Percentiles rank a stretch among this genome's conserved stretches.
Conservation (phyloP, 2,329 filamentous ascomycete genomes). For the Triangularia setosa region DNA sequence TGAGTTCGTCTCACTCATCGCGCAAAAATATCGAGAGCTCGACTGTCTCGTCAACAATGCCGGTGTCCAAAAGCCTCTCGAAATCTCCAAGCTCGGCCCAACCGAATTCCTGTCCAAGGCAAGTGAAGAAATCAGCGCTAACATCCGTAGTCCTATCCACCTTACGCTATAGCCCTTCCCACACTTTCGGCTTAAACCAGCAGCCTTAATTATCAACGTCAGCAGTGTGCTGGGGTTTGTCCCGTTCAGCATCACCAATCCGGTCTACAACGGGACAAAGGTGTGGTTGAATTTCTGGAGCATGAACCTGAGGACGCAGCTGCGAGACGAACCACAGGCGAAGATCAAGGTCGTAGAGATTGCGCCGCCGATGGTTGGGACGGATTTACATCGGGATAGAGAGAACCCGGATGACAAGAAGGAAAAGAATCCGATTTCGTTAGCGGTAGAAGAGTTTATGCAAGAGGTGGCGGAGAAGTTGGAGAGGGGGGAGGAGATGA, state of each 20-base stretch:
- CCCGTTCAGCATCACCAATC: constrained; percentile 51
- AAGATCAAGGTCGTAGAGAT: constrained; percentile 51
- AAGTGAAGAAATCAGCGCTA: constrained; percentile 56
- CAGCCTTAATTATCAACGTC: constrained; percentile 49
- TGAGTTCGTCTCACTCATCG: constrained; percentile 42
- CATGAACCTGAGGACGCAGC: constrained; percentile 51
- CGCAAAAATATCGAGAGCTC: constrained; percentile 47
- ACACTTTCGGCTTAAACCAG: constrained; percentile 43
- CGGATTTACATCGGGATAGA: constrained; percentile 53
- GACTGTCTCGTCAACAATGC: constrained; percentile 60
- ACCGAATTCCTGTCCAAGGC: constrained; percentile 45
- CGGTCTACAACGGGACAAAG: constrained; percentile 58
- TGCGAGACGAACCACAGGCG: constrained; percentile 34
- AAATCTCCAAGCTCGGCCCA: constrained; percentile 35
- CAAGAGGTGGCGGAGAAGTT: constrained; percentile 41
- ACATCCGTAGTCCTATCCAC: constrained; percentile 56
- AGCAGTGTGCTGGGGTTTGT: constrained; percentile 51
- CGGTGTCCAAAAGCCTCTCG: constrained; percentile 52
- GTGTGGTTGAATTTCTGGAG: constrained; percentile 55
- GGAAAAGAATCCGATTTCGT: constrained; percentile 42
- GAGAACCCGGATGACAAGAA: constrained; percentile 56
- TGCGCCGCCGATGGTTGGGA: constrained; percentile 51
- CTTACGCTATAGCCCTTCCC: constrained; percentile 45
- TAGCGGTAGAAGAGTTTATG: constrained; percentile 54
- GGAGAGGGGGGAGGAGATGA: constrained; percentile 45